These are phyloP conservation scores for Thymus quinquecostatus DNA, from an alignment of 257 asterid genomes.

Conservation along the genomic window DNA sequence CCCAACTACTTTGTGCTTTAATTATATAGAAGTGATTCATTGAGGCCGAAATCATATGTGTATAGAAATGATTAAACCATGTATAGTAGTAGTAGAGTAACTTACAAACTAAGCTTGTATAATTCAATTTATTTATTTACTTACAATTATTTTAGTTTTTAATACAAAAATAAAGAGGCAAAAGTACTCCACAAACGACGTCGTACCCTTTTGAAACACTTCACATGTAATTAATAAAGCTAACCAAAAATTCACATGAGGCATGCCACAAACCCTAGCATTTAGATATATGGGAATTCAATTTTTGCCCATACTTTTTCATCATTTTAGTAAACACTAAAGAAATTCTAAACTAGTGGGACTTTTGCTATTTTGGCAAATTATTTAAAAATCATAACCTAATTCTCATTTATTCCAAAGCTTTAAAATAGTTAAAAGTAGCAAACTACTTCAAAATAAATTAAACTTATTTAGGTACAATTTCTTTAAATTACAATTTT, in stretches of 20 bases:
- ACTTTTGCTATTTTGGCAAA: neutral
- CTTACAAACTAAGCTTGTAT: slow-evolving; percentile 38
- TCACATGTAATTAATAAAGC: slow-evolving; percentile 32
- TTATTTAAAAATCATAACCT: neutral
- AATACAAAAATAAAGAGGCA: neutral
- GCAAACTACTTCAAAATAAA: neutral
- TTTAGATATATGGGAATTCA: neutral
- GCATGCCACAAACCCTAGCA: slow-evolving; percentile 9
- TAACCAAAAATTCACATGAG: slow-evolving; percentile 23
- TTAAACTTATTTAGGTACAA: neutral
- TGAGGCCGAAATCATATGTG: slow-evolving; percentile 10
- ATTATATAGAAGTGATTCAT: neutral
- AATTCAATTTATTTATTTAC: neutral
- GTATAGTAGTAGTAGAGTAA: slow-evolving; percentile 26
- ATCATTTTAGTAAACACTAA: neutral
- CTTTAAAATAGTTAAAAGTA: no score
- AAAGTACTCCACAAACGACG: neutral
- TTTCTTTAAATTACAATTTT: neutral
- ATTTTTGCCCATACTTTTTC: slow-evolving; percentile 10
- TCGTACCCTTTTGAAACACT: slow-evolving; percentile 9
- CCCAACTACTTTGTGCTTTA: no score
- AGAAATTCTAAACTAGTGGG: neutral
- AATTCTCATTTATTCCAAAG: no score
- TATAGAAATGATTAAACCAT: slow-evolving; percentile 26
- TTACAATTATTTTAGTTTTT: neutral